Conservation (phyloP, 768 basidiomycete genomes). For the Naganishia friedmannii region DNA sequence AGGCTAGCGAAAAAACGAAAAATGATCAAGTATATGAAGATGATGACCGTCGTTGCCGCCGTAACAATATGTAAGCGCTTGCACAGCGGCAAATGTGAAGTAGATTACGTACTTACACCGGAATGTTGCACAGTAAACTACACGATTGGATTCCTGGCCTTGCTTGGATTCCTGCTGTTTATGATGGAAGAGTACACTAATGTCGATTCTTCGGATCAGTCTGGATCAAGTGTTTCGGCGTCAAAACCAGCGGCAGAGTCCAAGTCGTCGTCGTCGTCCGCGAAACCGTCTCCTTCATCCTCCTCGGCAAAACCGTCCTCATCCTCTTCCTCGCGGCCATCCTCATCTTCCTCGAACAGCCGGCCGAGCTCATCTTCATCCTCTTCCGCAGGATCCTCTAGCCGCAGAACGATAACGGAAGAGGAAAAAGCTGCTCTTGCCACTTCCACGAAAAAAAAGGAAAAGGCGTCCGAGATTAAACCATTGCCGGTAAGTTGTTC, state of each 20-base stretch:
- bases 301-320: background rate
- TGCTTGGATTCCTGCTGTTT: constrained; percentile 12
- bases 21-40: constrained; percentile 18
- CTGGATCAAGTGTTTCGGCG: background rate
- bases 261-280: background rate
- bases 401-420: constrained; percentile 4
- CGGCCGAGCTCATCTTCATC: background rate
- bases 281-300: background rate
- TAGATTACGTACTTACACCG: constrained; percentile 1
- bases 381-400: background rate
- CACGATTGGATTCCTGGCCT: constrained; percentile 8
- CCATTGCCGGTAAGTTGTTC: background rate
- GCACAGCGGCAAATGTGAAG: no score
- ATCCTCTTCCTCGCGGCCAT: background rate
- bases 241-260: no score
- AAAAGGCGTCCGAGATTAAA: background rate
- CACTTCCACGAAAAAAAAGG: constrained; percentile 1
- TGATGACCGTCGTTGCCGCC: constrained; percentile 15
- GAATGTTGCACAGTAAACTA: background rate
- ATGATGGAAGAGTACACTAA: constrained; percentile 17
- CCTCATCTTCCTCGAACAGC: background rate
- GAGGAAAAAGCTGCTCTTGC: constrained; percentile 18
- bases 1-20: constrained; percentile 6
- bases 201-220: background rate
- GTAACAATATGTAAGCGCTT: background rate